Base-by-base conservation (phyloP, 108 stramenopile species). In the Aureococcus anophagefferens region DNA sequence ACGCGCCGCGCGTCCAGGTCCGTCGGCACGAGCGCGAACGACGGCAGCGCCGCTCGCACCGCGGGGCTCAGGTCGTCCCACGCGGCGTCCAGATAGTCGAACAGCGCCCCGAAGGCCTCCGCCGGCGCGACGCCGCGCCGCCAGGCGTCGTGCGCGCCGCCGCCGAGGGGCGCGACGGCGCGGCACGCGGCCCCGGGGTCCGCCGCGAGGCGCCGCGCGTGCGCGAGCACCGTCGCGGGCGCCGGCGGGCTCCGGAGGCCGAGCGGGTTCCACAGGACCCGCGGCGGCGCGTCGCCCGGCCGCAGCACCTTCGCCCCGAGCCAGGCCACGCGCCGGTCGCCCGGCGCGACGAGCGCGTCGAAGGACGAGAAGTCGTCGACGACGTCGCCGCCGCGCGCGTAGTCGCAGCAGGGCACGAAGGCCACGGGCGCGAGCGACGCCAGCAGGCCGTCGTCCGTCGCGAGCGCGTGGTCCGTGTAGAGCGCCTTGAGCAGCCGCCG, bases 251-350 rank as follows among this genome's bases (percentile, higher is more conserved):
- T 59, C 46, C 33, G 17, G 18, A 70, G 46, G 14, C 69, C 69
- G 46, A 70, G 33, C 25, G 16, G 25, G 33, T 46, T 70, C 59
- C 59, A 62, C 46, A 70, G 46, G 32, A 59, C 69, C 17, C 33
- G 29, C 69, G 69, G 69, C 9, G 69, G 69, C 29, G 35, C 18
- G 0, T 33, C 69, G 30, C 31, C 32, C 32, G 32, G 31, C 35
- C 33, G 35, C 14, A 70, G 31, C 0, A 59, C 33, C 30, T 45
- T 45, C 46, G 51, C 32, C 33, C 33, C 69, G 31, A 46, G 46
- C 46, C 46, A 70, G 31, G 35, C 28, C 46, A 70, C 28, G 30
- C 51, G 29, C 30, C 17, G 29, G 69, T 70, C 69, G 7, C 36
- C 30, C 7, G 29, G 37, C 1, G 33, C 59, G 59, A 28, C 33